Conservation (phyloP, 1,139 yeast species). For the Yamadazyma blattariae region DNA sequence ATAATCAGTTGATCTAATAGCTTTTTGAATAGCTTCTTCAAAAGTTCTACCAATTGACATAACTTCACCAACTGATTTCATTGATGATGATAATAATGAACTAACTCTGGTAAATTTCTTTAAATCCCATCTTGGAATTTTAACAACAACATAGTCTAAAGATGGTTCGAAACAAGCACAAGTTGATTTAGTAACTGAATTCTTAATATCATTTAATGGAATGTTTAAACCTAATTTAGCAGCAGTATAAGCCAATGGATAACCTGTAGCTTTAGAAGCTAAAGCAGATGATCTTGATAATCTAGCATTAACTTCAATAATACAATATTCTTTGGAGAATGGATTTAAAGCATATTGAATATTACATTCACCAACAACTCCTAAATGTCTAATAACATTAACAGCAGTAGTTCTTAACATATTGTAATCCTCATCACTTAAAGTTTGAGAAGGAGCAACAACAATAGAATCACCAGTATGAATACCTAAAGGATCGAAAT, state of each 20-base stretch:
- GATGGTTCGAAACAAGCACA: conserved; percentile 98
- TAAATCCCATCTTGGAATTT: conserved; percentile 99
- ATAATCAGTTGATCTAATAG: conserved; percentile 94
- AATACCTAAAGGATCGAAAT: conserved; percentile 97
- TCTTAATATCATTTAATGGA: conserved; percentile 87
- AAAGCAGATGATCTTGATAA: conserved; percentile 96
- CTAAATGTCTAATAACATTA: conserved; percentile 94
- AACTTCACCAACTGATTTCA: conserved; percentile 99
- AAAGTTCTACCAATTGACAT: conserved; percentile 98
- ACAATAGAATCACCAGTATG: conserved; percentile 99
- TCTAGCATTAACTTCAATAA: conserved; percentile 97
- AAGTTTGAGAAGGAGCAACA: conserved; percentile 97
- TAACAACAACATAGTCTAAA: conserved; percentile 93
- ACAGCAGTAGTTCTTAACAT: conserved; percentile 98
- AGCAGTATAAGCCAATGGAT: conserved; percentile 97
- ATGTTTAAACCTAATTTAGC: conserved; percentile 95
- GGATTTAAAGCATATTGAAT: conserved; percentile 97
- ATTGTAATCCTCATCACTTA: conserved; percentile 95
- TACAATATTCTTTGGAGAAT: conserved; percentile 89
- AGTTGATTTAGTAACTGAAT: conserved; percentile 92
- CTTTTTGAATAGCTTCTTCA: conserved; percentile 98
- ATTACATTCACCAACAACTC: conserved; percentile 99
- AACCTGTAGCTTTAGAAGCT: conserved; percentile 98
- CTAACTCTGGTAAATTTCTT: conserved; percentile 94
- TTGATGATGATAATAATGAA: conserved; percentile 82